Base-by-base conservation (phyloP, 805 yeast species). In the Candida xiaguanensis region DNA sequence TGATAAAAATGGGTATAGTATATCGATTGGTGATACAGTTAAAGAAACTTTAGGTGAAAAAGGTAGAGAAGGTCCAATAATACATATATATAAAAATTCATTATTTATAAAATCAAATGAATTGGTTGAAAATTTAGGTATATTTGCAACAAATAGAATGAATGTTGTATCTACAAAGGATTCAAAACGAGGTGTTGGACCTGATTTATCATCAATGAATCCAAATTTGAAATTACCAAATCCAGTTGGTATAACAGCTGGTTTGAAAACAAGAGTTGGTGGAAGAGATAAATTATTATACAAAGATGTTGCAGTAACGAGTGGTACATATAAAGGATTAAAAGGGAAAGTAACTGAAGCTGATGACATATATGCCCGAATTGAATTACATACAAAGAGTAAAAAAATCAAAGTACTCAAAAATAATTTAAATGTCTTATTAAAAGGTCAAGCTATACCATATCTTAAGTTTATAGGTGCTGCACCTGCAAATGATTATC, bases 241-340 rank as follows among this genome's bases (percentile, higher is more conserved):
- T 18, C 73, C 82, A 1, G 61, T 70, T 17, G 68, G 70, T 14
- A 30, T 23, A 6, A 30, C 48, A 6, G 56, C 67, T 5, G 72
- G 75, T 19, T 72, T 75, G 26, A 59, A 61, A 15, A 72, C 78
- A 39, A 63, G 67, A 44, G 72, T 67, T 39, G 78, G 81, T 39
- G 96, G 95, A 7, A 78, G 95, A 49, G 96, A 88, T 59, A 77
- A 77, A 34, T 78, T 95, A 20, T 55, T 93, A 26, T 85, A 87
- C 50, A 88, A 87, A 55, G 83, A 84, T 42, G 96, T 93, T 16
- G 78, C 88, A 47, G 85, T 93, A 35, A 78, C 86, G 27, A 81
- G 85, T 54, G 88, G 96, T n/a, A 93, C 95, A 22, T 88, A 91
- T 61, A 93, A 93, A 65, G 98, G 99, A 33, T 79, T 88, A 50